Percentiles rank a stretch among this genome's conserved stretches.
phyloP scores from a whole-genome alignment of 805 yeast species.

The Starmera pachycereana region DNA sequence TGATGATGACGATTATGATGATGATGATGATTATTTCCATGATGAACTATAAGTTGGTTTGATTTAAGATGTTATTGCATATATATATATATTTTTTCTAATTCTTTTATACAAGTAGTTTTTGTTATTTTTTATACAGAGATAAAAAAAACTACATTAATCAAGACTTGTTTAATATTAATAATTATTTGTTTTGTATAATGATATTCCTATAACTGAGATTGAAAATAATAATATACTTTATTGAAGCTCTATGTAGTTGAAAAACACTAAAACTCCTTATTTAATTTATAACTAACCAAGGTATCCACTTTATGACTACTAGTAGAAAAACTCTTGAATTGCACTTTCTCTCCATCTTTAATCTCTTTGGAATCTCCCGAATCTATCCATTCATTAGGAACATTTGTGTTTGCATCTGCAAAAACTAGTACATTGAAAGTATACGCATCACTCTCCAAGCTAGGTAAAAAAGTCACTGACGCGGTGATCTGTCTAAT shows the following conservation, averaged over 20 bases:
- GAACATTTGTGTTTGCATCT: constrained; percentile 55
- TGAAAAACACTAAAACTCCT: not conserved
- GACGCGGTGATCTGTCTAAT: constrained; percentile 85
- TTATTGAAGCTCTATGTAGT: too few relatives aligned
- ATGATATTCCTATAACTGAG: too few relatives aligned
- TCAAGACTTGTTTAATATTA: too few relatives aligned
- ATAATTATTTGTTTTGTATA: too few relatives aligned
- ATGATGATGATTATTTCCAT: constrained; percentile 46
- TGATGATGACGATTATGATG: constrained; percentile 44
- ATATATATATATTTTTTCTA: not conserved
- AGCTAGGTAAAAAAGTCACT: constrained; percentile 72
- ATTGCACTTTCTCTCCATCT: constrained; percentile 58
- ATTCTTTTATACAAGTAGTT: too few relatives aligned
- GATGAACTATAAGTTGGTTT: constrained; percentile 46
- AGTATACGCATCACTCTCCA: constrained; percentile 55
- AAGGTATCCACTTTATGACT: constrained; percentile 63
- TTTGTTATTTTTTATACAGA: too few relatives aligned
- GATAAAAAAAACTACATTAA: too few relatives aligned
- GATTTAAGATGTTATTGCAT: not conserved
- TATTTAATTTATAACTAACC: constrained; percentile 35
- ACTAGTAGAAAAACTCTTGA: constrained; percentile 57
- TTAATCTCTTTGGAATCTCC: constrained; percentile 41
- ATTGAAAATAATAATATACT: too few relatives aligned
- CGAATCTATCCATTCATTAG: constrained; percentile 79
- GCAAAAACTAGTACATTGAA: constrained; percentile 82